Evolutionary conservation across 140 eudicot species (phyloP).

Genomic region (Anethum foeniculum): DNA sequence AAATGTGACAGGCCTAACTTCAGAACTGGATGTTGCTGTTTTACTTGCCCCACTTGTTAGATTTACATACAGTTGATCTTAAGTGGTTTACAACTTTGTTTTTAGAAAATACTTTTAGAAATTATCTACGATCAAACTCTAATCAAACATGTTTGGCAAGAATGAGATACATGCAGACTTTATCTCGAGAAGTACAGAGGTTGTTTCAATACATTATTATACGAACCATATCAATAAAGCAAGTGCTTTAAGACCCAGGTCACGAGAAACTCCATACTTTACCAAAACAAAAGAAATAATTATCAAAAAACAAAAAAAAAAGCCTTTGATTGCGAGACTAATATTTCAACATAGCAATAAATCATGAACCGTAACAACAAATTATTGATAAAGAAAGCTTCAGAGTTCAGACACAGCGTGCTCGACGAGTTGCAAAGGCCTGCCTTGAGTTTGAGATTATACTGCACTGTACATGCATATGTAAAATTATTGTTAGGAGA

Average conservation of each 20-base stretch:
- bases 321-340: neutral
- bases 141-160: neutral
- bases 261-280: neutral
- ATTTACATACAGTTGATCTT: slow-evolving; percentile 3
- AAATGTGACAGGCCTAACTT: slow-evolving; percentile 7
- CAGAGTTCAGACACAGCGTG: slow-evolving; percentile 24
- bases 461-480: slow-evolving; percentile 5
- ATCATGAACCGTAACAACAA: neutral
- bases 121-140: neutral
- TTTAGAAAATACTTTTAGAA: neutral
- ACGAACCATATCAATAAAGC: neutral
- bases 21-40: neutral
- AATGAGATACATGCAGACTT: neutral
- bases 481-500: slow-evolving; percentile 1
- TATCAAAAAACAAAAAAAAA: neutral
- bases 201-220: too few species aligned
- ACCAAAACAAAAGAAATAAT: neutral
- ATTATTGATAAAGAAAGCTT: slow-evolving; percentile 16
- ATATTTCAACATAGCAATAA: neutral
- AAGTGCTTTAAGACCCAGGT: neutral
- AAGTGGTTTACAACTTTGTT: neutral
- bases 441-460: slow-evolving; percentile 17
- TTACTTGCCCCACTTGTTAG: neutral
- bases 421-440: slow-evolving; percentile 9
- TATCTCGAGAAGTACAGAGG: neutral